Base-by-base conservation (phyloP, 139 green algal genomes). In the Spirogloea muscicola region DNA sequence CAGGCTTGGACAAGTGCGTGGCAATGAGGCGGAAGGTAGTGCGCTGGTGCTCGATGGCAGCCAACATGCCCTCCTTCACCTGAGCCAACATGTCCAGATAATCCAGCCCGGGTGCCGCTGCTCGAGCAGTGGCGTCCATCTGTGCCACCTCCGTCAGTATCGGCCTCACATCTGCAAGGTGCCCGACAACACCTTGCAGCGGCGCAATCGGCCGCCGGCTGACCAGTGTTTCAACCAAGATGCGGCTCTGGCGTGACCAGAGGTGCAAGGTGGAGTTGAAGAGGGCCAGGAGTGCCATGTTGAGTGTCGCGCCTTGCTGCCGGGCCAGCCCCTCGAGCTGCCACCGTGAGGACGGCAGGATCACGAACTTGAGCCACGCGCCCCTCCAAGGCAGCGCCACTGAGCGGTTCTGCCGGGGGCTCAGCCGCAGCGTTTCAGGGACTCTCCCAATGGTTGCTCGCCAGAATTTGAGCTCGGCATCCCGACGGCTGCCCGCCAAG, bases 391-490 rank as follows among this genome's bases (percentile, higher is more conserved):
- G 40, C 1, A 74, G 4, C 0, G 65, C 65, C 42, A 43, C 21
- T n/a, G 3, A n/a, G 40, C 33, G 27, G 43, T 49, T 66, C 34
- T 21, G 65, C 34, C 0, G 42, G 4, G 31, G 6, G 21, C 13
- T 37, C 38, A 41, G 65, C 37, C 41, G 10, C 18, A 67, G 42
- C 18, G 31, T 16, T 29, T 74, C 46, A 16, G 49, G 5, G 10
- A 29, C 38, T 46, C 36, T 34, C 38, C 65, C 65, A 21, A 74
- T 16, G 7, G n/a, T 9, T 3, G 21, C 37, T 27, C 34, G 31
- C 65, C 65, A 74, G 36, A 55, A 74, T 10, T 16, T 29, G n/a
- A 74, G 18, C 21, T 74, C 65, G 43, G 18, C n/a, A 33, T 68
- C 52, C 39, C 27, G 31, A 38, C 29, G 33, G 25, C 65, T 46